Evolutionary conservation across 768 basidiomycete species (phyloP).

Genomic region (Crassisporium funariophilum): DNA sequence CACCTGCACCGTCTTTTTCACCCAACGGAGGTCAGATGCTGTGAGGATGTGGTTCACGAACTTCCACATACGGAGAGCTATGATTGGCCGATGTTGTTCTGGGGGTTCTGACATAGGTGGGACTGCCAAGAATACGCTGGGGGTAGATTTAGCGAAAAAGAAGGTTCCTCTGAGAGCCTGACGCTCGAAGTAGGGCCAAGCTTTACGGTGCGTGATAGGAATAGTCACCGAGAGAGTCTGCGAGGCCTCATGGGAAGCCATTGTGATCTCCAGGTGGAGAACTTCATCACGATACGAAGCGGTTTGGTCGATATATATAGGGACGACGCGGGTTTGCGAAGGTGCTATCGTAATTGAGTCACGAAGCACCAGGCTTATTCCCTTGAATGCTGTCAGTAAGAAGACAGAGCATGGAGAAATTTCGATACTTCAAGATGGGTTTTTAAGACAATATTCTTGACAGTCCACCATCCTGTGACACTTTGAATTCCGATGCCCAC

Average conservation of each 20-base stretch:
- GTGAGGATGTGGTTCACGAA: conserved; percentile 2
- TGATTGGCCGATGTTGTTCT: conserved; percentile 48
- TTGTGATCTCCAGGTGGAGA: conserved; percentile 40
- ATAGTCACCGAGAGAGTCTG: conserved; percentile 37
- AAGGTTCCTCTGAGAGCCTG: conserved; percentile 57
- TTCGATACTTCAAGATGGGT: conserved; percentile 14
- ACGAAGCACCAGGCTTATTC: conserved; percentile 29
- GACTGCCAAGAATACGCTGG: conserved; percentile 58
- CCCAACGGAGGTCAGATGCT: conserved; percentile 1
- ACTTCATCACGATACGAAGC: conserved; percentile 32
- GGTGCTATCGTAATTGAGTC: conserved; percentile 50
- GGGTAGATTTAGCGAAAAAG: conserved; percentile 54
- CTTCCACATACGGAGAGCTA: conserved; percentile 61
- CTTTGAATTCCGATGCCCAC: conserved; percentile 66
- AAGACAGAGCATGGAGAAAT: neutral
- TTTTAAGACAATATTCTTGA: conserved; percentile 28
- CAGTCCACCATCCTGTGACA: conserved; percentile 56
- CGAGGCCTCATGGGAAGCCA: conserved; percentile 28
- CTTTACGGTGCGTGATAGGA: conserved; percentile 45
- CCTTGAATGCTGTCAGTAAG: conserved; percentile 22
- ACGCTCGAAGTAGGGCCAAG: conserved; percentile 26
- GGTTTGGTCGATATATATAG: conserved; percentile 49
- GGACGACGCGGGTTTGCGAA: conserved; percentile 62
- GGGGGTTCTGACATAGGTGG: conserved; percentile 47
- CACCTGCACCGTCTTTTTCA: conserved; percentile 80